A percentile compares a stretch with the other conserved stretches of the same genome.
These are phyloP conservation scores for Kodamaea ohmeri DNA, from an alignment of 1,139 yeast genomes.

Conservation along the genomic window DNA sequence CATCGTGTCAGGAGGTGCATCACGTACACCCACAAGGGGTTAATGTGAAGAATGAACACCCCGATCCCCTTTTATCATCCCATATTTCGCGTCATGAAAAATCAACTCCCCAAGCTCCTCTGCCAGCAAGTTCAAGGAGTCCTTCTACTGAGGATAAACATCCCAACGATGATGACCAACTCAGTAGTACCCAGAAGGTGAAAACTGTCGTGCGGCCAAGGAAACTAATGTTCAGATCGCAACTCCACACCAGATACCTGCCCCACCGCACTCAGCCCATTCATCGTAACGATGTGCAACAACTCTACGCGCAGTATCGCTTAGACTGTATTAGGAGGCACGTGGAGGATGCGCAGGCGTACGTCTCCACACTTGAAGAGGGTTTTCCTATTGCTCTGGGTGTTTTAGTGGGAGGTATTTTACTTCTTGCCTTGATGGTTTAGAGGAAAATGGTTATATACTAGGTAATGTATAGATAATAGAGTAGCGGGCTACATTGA, in stretches of 20 bases:
- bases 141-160: too few relatives aligned
- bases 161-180: background rate
- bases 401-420: conserved; percentile 4
- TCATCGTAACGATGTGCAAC: background rate
- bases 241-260: conserved; percentile 7
- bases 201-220: conserved; percentile 2
- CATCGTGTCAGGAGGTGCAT: too few relatives aligned
- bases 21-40: too few relatives aligned
- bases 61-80: too few relatives aligned
- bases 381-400: conserved; percentile 4
- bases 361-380: background rate
- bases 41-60: too few relatives aligned
- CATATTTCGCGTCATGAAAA: too few relatives aligned
- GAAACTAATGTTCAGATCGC: conserved; percentile 11
- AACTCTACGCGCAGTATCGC: conserved; percentile 2
- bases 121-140: too few relatives aligned
- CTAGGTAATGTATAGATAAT: conserved; percentile 1
- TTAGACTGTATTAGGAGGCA: background rate
- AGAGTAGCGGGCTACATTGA: conserved; percentile 5
- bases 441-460: background rate
- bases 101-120: too few relatives aligned
- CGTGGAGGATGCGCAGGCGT: conserved; percentile 1
- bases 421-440: background rate
- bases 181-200: background rate
- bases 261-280: conserved; percentile 4